These are phyloP conservation scores for Didymella sp. DNA, from an alignment of 2,329 filamentous ascomycete genomes.

Conservation along the genomic window DNA sequence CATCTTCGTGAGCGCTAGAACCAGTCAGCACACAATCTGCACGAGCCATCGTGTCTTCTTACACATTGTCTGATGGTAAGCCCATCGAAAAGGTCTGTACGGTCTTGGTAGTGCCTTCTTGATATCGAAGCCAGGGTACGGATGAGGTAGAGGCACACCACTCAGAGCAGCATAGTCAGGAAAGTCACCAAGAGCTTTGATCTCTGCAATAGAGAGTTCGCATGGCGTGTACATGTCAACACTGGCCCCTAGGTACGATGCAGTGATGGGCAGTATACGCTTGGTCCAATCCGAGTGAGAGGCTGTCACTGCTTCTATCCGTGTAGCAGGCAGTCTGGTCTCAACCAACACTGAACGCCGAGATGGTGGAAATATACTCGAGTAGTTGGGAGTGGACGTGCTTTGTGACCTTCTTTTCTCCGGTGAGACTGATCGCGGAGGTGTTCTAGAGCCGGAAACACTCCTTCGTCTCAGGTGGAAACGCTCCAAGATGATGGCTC, in stretches of 20 bases:
- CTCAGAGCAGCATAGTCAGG: slow-evolving; percentile 79
- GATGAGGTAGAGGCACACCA: slow-evolving; percentile 72
- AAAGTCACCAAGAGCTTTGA: slow-evolving; percentile 75
- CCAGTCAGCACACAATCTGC: neutral
- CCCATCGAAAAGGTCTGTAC: slow-evolving; percentile 82
- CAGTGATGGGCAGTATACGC: slow-evolving; percentile 35
- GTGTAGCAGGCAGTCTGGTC: slow-evolving; percentile 29
- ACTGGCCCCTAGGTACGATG: slow-evolving; percentile 37
- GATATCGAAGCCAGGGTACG: slow-evolving; percentile 72
- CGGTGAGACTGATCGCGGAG: slow-evolving; percentile 61
- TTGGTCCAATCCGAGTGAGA: slow-evolving; percentile 4
- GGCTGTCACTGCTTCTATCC: neutral
- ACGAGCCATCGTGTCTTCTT: too few relatives aligned
- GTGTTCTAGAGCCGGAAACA: slow-evolving; percentile 59
- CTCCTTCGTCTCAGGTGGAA: slow-evolving; percentile 52
- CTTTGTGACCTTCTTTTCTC: slow-evolving; percentile 47
- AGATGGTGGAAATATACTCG: slow-evolving; percentile 61
- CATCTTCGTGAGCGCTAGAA: slow-evolving; percentile 74
- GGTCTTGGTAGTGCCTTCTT: slow-evolving; percentile 72
- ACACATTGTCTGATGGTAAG: slow-evolving; percentile 93
- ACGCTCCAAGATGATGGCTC: slow-evolving; percentile 50
- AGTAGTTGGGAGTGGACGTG: slow-evolving; percentile 46
- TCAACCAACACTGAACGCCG: slow-evolving; percentile 50
- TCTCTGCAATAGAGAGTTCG: slow-evolving; percentile 73
- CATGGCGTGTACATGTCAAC: slow-evolving; percentile 64